phyloP scores from a whole-genome alignment of 306 rosid genomes.

The Prunus mongolica region DNA sequence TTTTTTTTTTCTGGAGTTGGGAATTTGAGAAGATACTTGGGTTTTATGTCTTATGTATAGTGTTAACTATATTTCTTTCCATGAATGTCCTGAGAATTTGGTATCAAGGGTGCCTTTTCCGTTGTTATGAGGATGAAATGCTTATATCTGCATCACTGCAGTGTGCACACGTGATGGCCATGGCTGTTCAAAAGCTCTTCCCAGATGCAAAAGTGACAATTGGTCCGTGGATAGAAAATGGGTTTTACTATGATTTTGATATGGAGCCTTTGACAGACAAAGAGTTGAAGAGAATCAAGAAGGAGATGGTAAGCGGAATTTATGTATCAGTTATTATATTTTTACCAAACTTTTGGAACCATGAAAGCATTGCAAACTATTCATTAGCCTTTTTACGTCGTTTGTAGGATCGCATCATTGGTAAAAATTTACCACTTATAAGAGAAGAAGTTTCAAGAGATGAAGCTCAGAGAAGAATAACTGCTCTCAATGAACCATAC shows the following conservation, averaged over 20 bases:
- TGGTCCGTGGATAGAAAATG: slow-evolving; percentile 96
- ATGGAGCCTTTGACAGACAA: slow-evolving; percentile 76
- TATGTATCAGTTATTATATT: not conserved
- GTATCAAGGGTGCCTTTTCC: not conserved
- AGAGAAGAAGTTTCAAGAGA: slow-evolving; percentile 96
- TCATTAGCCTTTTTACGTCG: slow-evolving; percentile 21
- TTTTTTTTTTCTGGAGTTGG: not conserved
- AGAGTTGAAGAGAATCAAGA: slow-evolving; percentile 88
- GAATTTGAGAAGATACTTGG: not conserved
- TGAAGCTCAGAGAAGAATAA: slow-evolving; percentile 79
- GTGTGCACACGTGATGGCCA: slow-evolving; percentile 99
- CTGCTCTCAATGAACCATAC: slow-evolving; percentile 82
- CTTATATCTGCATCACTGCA: slow-evolving; percentile 21
- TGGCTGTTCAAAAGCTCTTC: slow-evolving; percentile 95
- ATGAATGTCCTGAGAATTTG: not conserved
- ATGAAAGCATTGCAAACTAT: slow-evolving; percentile 17
- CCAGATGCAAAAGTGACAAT: slow-evolving; percentile 95
- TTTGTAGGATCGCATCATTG: slow-evolving; percentile 76
- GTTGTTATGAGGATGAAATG: slow-evolving; percentile 19
- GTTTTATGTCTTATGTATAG: not conserved
- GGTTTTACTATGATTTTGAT: slow-evolving; percentile 95
- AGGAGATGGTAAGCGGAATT: slow-evolving; percentile 75
- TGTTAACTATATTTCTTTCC: not conserved
- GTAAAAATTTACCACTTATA: slow-evolving; percentile 74
- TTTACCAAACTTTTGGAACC: not conserved